Percentiles rank a stretch among this genome's conserved stretches.
Conservation (phyloP, 1,139 yeast species). For the Candida tunisiensis region DNA sequence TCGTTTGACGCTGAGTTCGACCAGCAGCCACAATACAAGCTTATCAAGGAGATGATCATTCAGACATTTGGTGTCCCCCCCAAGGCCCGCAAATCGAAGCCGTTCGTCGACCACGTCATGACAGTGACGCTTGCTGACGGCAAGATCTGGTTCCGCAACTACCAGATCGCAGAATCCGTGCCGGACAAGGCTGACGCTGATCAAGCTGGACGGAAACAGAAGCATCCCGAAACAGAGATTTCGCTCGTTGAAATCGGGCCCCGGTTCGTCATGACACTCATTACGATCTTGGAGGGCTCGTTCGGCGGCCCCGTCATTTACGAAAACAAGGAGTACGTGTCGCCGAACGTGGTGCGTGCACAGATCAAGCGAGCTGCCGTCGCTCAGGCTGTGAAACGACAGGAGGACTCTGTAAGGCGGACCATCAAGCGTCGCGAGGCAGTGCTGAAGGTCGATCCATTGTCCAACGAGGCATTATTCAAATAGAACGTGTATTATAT, state of each 20-base stretch:
- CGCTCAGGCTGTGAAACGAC: constrained; percentile 57
- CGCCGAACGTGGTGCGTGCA: constrained; percentile 91
- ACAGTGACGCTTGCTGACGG: constrained; percentile 85
- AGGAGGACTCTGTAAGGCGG: constrained; percentile 63
- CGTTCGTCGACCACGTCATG: constrained; percentile 89
- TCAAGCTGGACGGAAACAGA: no score
- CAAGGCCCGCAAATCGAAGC: constrained; percentile 82
- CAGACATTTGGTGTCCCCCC: constrained; percentile 97
- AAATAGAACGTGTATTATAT: constrained; percentile 6
- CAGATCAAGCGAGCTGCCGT: constrained; percentile 74
- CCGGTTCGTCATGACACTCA: constrained; percentile 82
- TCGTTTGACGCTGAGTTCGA: constrained; percentile 77
- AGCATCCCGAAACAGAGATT: constrained; percentile 31
- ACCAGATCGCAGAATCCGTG: constrained; percentile 67
- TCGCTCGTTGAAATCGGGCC: constrained; percentile 94
- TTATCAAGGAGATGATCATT: constrained; percentile 70
- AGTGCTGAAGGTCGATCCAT: constrained; percentile 65
- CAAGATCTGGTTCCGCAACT: constrained; percentile 91
- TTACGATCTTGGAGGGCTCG: constrained; percentile 87
- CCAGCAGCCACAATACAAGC: constrained; percentile 40
- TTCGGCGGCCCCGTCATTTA: constrained; percentile 97
- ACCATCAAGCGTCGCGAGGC: constrained; percentile 63
- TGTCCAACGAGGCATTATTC: constrained; percentile 65
- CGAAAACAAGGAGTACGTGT: constrained; percentile 91
- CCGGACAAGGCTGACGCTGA: constrained; percentile 32